Evolutionary conservation across 2,329 filamentous ascomycete genomes (phyloP).

Genomic region (Fusarium continuum): DNA sequence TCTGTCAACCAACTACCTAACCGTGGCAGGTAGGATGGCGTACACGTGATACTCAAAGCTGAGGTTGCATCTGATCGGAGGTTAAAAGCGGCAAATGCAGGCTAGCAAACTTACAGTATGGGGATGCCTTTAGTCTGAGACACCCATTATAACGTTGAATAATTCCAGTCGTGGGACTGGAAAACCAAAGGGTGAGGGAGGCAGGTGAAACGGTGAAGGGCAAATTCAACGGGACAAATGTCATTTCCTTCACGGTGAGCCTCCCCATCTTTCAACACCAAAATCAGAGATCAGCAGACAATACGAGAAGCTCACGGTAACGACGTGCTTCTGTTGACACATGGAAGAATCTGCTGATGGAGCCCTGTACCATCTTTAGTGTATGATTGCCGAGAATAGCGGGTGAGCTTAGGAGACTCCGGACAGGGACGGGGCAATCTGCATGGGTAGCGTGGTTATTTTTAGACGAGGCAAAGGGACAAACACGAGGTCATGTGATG

Average conservation of each 20-base stretch:
- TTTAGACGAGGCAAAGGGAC: slow-evolving; percentile 31
- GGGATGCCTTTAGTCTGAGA: slow-evolving; percentile 10
- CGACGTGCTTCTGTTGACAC: background rate
- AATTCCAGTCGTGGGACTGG: background rate
- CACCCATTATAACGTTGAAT: slow-evolving; percentile 8
- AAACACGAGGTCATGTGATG: slow-evolving; percentile 47
- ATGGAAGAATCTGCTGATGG: slow-evolving; percentile 19
- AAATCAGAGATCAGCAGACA: background rate
- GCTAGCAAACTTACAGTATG: slow-evolving; percentile 2
- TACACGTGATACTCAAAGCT: slow-evolving; percentile 14
- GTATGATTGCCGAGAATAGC: slow-evolving; percentile 39
- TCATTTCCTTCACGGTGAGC: background rate
- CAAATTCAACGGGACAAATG: background rate
- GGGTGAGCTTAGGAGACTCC: slow-evolving; percentile 22
- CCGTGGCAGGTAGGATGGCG: background rate
- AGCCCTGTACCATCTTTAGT: slow-evolving; percentile 27
- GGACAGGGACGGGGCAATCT: slow-evolving; percentile 10
- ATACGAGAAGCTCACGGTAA: slow-evolving; percentile 2
- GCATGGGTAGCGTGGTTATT: slow-evolving; percentile 29
- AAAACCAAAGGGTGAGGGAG: background rate
- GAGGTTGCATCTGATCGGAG: slow-evolving; percentile 2
- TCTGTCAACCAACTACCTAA: background rate
- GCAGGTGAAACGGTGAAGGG: no score
- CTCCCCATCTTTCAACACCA: background rate
- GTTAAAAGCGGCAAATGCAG: slow-evolving; percentile 2